Base-by-base conservation (phyloP, 306 rosid genomes). In the Neltuma alba region DNA sequence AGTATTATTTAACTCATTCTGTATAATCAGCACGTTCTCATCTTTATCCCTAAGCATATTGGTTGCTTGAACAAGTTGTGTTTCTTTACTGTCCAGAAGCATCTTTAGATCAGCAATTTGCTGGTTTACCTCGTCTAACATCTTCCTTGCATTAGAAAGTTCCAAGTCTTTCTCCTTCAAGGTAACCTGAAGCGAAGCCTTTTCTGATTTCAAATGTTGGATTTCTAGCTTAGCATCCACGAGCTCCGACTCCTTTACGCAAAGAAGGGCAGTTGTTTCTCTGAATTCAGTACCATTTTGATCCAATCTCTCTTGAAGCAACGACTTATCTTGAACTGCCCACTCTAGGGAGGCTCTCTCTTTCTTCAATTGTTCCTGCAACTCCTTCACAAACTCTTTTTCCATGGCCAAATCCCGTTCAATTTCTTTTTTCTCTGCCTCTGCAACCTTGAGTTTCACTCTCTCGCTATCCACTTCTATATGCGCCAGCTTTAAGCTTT, bases 211-310 rank as follows among this genome's bases (percentile, higher is more conserved):
- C 84, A 92, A 85, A 76, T 90, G 89, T 84, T 91, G 91, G 86
- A 93, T 91, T 83, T 91, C 94, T 30, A 95, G 80, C 86, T 86
- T 93, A 76, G 98, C 96, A 81, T 87, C 94, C 52, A 91, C 96
- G 4, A 88, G 87, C 76, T 88, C 93, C 2, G 88, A 82, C 79
- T 88, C 97, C 80, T 87, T 94, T 55, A 50, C 81, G 73, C 70
- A 89, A 84, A 92, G 92, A 85, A 91, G 75, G n/a, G 79, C 58
- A 20, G 73, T 79, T 58, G 82, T 82, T 77, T 86, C 78, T 76
- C 55, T 85, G 28, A 88, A 88, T 47, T 88, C 88, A 20, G 76
- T 82, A 76, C 78, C 82, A 84, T 79, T 91, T 64, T 16, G 71
- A 82, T 81, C 86, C 27, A 94, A 78, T 84, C 88, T 89, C 73